Percentiles rank a stretch among this genome's conserved stretches.
These are phyloP conservation scores for Penicillium alfredii DNA, from an alignment of 495 filamentous ascomycete species.

Conservation along the genomic window DNA sequence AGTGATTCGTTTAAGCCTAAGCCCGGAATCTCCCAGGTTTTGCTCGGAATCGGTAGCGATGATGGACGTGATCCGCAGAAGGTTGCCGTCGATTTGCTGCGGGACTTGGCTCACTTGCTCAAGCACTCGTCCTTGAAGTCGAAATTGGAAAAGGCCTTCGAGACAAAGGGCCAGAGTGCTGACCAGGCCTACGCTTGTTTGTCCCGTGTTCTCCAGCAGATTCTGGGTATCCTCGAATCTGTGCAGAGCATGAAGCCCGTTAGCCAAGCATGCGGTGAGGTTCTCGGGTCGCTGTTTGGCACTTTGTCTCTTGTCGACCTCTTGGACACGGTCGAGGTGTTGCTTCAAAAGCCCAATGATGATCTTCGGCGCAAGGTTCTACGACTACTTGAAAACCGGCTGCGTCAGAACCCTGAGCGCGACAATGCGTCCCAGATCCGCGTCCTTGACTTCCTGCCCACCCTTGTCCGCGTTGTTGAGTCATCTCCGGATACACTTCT, in stretches of 20 bases:
- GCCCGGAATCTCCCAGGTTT: conserved; percentile 56
- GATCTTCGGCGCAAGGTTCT: conserved; percentile 73
- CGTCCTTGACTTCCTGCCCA: conserved; percentile 71
- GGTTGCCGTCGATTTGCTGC: conserved; percentile 57
- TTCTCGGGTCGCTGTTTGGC: conserved; percentile 67
- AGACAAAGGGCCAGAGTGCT: conserved; percentile 40
- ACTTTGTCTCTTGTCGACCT: conserved; percentile 79
- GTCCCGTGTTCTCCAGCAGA: conserved; percentile 62
- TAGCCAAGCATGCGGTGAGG: conserved; percentile 57
- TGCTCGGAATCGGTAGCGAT: conserved; percentile 62
- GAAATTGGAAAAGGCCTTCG: conserved; percentile 36
- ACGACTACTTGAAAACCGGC: conserved; percentile 66
- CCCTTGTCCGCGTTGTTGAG: conserved; percentile 65
- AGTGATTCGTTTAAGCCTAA: conserved; percentile 67
- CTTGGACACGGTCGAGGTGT: conserved; percentile 70
- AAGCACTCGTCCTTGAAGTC: conserved; percentile 41
- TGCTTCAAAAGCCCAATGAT: conserved; percentile 66
- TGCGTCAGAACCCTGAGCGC: conserved; percentile 59
- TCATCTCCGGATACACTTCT: conserved; percentile 63
- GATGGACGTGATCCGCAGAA: conserved; percentile 53
- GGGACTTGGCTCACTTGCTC: conserved; percentile 37
- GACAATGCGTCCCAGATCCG: conserved; percentile 60
- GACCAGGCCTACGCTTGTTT: conserved; percentile 60
- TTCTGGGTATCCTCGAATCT: conserved; percentile 55
- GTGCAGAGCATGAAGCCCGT: conserved; percentile 56